Conservation (phyloP, 768 basidiomycete genomes). For the Mycena epipterygia region DNA sequence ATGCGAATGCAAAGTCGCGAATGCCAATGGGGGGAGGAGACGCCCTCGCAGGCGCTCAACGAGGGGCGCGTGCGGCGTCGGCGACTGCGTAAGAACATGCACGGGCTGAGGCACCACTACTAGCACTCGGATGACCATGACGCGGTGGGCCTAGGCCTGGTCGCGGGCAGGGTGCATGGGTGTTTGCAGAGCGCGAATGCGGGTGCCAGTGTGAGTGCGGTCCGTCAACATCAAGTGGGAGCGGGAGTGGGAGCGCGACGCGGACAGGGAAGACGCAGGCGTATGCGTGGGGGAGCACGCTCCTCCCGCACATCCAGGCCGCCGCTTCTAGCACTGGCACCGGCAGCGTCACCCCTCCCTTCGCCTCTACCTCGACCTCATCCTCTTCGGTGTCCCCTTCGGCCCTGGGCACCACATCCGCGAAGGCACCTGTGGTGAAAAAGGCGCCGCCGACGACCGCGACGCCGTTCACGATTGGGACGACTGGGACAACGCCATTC, state of each 20-base stretch:
- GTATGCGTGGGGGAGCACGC: constrained; percentile 38
- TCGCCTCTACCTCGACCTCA: neutral
- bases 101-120: constrained; percentile 95
- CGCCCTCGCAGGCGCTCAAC: constrained; percentile 33
- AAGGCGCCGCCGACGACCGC: constrained; percentile 19
- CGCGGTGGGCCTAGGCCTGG: constrained; percentile 84
- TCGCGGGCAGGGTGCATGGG: constrained; percentile 81
- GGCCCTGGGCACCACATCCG: too few species aligned
- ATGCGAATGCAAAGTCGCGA: too few species aligned
- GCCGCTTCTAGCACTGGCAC: constrained; percentile 16
- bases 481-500: neutral
- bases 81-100: constrained; percentile 97
- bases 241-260: neutral
- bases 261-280: neutral
- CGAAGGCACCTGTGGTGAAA: too few species aligned
- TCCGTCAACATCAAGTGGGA: neutral
- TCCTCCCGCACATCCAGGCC: constrained; percentile 37
- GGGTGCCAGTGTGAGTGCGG: neutral
- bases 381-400: too few species aligned
- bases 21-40: too few species aligned
- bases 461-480: constrained; percentile 23
- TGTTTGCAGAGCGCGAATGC: constrained; percentile 48
- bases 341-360: neutral
- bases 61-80: constrained; percentile 87
- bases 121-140: constrained; percentile 98